Evolutionary conservation across 2,329 filamentous ascomycete genomes (phyloP), one percentile per base, ranked within the genome.

Genomic region (Phialemoniopsis sp.): DNA sequence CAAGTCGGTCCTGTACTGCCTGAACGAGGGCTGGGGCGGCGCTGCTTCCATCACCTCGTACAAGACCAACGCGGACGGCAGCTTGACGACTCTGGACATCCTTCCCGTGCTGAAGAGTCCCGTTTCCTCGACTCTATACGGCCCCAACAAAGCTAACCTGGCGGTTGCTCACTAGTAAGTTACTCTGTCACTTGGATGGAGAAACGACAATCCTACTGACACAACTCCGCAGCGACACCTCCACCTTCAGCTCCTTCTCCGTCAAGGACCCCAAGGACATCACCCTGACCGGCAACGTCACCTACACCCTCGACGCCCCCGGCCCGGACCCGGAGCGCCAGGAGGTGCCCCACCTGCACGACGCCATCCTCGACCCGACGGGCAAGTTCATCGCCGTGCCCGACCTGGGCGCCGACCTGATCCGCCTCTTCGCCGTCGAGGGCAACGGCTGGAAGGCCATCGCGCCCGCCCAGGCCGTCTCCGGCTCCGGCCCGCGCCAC

Each of bases 401-500:
- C 2, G 84, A 87, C 49, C 68, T 89, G 5, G 79, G 83, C 31
- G 69, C 74, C 41, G 84, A 87, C 49, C 51, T 78, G 7, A 58
- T 87, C 35, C 78, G 76, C 46, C 60, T 65, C 41, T 87, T 76
- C 55, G 53, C 62, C 39, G 67, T 83, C 50, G 60, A 77, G 46
- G 21, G 21, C 21, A 10, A 26, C 21, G 67, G 68, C 33, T 58
- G 67, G 45, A 67, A 64, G 19, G 52, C 60, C 16, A 48, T 62
- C 15, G 46, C 55, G 8, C 65, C 73, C 8, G 58, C 76, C 29
- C 46, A 59, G 29, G 57, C 70, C 38, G 46, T 64, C 28, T 48
- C 70, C 3, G 82, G 80, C 13, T 75, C 70, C 29, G 85, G 85
- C 0, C 85, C 84, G 1, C 69, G 83, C 28, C 83, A 88, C 52